Percentiles rank a stretch among this genome's conserved stretches.
These are phyloP conservation scores for Hypoxylon fragiforme DNA, from an alignment of 495 filamentous ascomycete species.

Conservation along the genomic window DNA sequence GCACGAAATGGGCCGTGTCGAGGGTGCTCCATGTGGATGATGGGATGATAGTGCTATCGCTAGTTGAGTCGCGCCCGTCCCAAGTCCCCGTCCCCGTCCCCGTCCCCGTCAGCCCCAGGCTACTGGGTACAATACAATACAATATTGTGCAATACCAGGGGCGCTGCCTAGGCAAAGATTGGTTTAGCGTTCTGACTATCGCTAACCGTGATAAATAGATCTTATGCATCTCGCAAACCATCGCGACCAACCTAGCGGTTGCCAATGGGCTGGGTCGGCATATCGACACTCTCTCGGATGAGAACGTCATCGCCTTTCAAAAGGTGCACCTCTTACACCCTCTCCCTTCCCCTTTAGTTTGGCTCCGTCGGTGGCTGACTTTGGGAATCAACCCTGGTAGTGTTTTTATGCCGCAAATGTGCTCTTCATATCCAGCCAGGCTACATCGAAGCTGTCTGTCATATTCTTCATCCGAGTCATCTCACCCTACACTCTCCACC, in stretches of 20 bases:
- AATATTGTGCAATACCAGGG: too few relatives aligned
- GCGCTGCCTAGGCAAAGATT: too few relatives aligned
- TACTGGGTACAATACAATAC: too few relatives aligned
- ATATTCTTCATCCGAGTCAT: constrained; percentile 39
- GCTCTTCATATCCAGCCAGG: constrained; percentile 38
- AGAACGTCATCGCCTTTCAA: constrained; percentile 1
- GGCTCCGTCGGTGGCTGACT: not conserved
- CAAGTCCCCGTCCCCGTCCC: too few relatives aligned
- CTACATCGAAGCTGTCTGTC: constrained; percentile 41
- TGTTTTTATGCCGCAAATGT: constrained; percentile 39
- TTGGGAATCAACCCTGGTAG: constrained; percentile 27
- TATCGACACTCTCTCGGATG: constrained; percentile 3
- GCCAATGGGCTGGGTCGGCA: constrained; percentile 33
- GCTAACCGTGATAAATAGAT: constrained; percentile 2
- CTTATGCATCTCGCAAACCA: constrained; percentile 12
- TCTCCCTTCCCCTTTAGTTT: not conserved
- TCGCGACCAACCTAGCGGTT: constrained; percentile 26
- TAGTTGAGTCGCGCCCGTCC: constrained; percentile 8
- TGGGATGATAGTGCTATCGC: constrained; percentile 22
- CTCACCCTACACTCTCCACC: constrained; percentile 28
- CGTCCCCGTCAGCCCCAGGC: too few relatives aligned
- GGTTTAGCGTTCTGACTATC: not conserved
- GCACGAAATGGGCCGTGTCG: constrained; percentile 25
- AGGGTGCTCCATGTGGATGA: constrained; percentile 26
- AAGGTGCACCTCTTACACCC: constrained; percentile 10